Evolutionary conservation across 2,329 filamentous ascomycete species (phyloP).

Genomic region (Botrytis galanthina): DNA sequence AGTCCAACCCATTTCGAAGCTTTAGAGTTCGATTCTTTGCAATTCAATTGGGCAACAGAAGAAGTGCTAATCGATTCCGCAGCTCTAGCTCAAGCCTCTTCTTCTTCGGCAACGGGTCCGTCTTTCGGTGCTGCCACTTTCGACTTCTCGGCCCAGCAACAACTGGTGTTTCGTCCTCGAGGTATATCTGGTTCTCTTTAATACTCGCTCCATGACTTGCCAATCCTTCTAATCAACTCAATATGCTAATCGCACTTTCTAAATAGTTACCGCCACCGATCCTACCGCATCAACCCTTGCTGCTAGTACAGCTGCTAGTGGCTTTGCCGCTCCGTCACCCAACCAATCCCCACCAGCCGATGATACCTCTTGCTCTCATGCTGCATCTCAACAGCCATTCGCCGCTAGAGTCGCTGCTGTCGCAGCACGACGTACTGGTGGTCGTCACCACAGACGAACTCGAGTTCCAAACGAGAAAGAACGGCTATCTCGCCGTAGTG

Average conservation of each 20-base stretch:
- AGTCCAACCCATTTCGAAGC: background rate
- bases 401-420: background rate
- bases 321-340: background rate
- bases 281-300: rapidly evolving
- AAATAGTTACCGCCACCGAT: background rate
- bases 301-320: background rate
- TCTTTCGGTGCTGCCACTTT: background rate
- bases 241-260: background rate
- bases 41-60: background rate
- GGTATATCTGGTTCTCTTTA: background rate
- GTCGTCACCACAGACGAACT: background rate
- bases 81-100: background rate
- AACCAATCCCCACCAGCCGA: background rate
- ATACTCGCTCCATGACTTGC: background rate
- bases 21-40: background rate
- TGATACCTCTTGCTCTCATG: background rate
- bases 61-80: background rate
- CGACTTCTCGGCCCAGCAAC: background rate
- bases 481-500: background rate
- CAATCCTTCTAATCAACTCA: background rate
- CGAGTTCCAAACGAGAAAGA: background rate
- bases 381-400: background rate
- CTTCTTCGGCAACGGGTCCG: background rate
- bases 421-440: background rate
- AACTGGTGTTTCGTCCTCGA: background rate